Base-by-base conservation (phyloP, 2,329 filamentous ascomycete species). In the Fusarium sp. region DNA sequence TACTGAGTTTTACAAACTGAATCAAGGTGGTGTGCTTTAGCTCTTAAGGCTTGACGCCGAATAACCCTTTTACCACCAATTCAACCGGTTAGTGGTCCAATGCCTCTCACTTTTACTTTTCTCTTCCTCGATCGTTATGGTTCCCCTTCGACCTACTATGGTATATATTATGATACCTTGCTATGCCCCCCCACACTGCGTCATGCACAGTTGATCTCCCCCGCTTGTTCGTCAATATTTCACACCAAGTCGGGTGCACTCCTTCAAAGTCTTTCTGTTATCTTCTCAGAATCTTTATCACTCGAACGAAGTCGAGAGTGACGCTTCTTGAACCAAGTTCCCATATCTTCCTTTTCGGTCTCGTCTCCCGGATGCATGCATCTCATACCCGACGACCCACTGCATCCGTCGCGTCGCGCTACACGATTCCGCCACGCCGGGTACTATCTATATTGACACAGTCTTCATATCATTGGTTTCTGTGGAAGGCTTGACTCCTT, bases 331-430 rank as follows among this genome's bases (percentile, higher is more conserved):
- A 64, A 64, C 51, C 32, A 64, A 55, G 56, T 68, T 69, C 41
- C n/a, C 41, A 28, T 54, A 60, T 42, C 20, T 53, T 47, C 32
- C 22, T 58, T 51, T 51, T 57, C 39, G 35, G 56, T 36, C 45
- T 51, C 65, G 50, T 70, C 41, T 69, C 62, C 51, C 77, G 73
- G 77, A 71, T 78, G 71, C 76, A 75, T 76, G 77, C 74, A 78
- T 78, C 61, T 77, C 54, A 60, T 50, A 63, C 68, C 77, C 68
- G 66, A 66, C 56, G 77, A 74, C 75, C 77, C 77, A 78, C 75
- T 51, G 48, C 48, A 63, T 74, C 64, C 68, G 67, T 76, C 75
- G 69, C 77, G 74, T 78, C 77, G 75, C 77, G 77, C 75, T 77
- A 78, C 77, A 79, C 74, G 67, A 66, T 77, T 73, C 77, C 75